A percentile compares a stretch with the other conserved stretches of the same genome.
Conservation (phyloP, 768 basidiomycete genomes). For the Lentinula detonsa region DNA sequence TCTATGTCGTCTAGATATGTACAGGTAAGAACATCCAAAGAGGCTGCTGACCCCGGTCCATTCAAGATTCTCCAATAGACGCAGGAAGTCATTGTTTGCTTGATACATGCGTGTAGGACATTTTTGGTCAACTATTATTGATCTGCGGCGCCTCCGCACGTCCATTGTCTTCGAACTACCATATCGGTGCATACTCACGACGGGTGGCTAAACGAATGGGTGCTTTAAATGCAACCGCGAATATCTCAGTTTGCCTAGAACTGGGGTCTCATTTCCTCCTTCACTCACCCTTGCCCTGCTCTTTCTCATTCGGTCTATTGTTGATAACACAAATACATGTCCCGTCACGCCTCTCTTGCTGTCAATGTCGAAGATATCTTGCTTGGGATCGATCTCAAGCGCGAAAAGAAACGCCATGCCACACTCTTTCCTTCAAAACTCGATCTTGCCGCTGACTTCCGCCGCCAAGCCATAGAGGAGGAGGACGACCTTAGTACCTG, state of each 20-base stretch:
- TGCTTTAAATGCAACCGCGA: background rate
- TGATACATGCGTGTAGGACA: too few relatives aligned
- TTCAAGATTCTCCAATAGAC: too few relatives aligned
- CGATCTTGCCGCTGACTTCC: background rate
- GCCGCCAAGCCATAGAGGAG: background rate
- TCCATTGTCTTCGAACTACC: background rate
- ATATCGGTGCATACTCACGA: background rate
- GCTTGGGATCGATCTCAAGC: background rate
- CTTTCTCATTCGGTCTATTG: background rate
- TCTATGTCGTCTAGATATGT: too few relatives aligned
- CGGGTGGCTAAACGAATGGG: background rate
- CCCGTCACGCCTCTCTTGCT: background rate
- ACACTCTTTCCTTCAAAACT: conserved; percentile 3
- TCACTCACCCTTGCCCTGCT: background rate
- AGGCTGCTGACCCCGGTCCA: too few relatives aligned
- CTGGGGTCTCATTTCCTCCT: background rate
- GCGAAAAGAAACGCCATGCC: background rate
- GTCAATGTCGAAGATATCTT: background rate
- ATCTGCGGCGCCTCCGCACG: background rate
- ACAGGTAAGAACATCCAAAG: too few relatives aligned
- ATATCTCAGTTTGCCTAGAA: background rate
- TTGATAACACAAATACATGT: background rate
- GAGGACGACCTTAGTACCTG: conserved; percentile 2
- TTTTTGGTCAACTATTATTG: background rate
- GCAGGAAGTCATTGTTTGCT: too few relatives aligned